phyloP scores from a whole-genome alignment of 495 filamentous ascomycete species.

The Astrothelium subdiscretum region DNA sequence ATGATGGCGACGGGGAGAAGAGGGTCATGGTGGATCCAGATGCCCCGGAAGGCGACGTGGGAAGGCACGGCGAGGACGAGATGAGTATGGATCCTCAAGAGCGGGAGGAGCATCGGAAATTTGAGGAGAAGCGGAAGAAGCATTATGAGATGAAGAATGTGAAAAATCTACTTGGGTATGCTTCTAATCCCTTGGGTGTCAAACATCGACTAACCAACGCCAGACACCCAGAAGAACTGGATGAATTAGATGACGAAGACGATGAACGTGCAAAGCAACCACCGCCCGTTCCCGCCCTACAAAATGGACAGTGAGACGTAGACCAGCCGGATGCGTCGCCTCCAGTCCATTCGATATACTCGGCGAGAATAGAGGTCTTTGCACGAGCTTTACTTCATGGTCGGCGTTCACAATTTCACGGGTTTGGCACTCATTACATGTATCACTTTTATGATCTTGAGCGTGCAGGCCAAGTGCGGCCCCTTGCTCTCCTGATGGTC shows the following conservation, averaged over 20 bases:
- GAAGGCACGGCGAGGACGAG: slow-evolving; percentile 40
- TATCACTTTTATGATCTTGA: background rate
- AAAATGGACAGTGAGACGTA: slow-evolving; percentile 17
- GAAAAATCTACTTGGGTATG: slow-evolving; percentile 72
- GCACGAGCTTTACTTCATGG: background rate
- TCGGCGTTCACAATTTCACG: background rate
- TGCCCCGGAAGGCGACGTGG: slow-evolving; percentile 42
- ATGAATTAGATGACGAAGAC: slow-evolving; percentile 24
- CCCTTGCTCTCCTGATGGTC: background rate
- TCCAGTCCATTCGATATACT: background rate
- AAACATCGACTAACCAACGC: background rate
- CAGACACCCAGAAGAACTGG: slow-evolving; percentile 26
- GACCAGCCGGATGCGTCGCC: background rate
- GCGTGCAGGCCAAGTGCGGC: background rate
- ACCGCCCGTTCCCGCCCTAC: slow-evolving; percentile 1
- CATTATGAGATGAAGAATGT: slow-evolving; percentile 99
- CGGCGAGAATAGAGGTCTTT: background rate
- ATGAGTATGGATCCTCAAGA: slow-evolving; percentile 63
- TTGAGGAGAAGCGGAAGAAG: slow-evolving; percentile 82
- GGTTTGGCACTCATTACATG: background rate
- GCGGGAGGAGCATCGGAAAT: slow-evolving; percentile 75
- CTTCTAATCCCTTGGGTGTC: slow-evolving; percentile 1
- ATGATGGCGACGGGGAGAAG: slow-evolving; percentile 47
- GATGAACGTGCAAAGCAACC: background rate
- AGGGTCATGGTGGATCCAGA: slow-evolving; percentile 67